These are phyloP conservation scores for Smallanthus sonchifolius DNA, from an alignment of 129 eudicot genomes.

Conservation along the genomic window DNA sequence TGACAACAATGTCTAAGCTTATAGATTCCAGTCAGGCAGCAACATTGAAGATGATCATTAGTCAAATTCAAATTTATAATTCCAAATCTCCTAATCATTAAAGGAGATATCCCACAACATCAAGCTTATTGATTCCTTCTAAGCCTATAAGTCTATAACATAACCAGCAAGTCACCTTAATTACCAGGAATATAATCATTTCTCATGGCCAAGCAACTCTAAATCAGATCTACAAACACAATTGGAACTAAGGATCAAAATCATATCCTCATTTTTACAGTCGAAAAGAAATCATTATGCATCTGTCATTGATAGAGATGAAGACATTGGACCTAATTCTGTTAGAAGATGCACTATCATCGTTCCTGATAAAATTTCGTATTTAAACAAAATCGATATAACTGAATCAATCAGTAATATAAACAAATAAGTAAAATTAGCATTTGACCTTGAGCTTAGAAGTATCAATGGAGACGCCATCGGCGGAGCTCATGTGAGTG, in stretches of 20 bases:
- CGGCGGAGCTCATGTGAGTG: constrained; percentile 27
- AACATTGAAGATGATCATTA: neutral
- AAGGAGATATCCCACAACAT: neutral
- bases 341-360: neutral
- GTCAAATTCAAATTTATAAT: constrained; percentile 7
- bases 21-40: no score
- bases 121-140: neutral
- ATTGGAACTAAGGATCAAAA: neutral
- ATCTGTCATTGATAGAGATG: neutral
- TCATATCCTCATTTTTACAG: neutral
- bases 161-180: neutral
- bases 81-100: neutral
- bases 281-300: neutral
- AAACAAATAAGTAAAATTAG: neutral
- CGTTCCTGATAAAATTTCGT: neutral
- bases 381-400: neutral
- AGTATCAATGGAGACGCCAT: constrained; percentile 50
- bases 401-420: neutral
- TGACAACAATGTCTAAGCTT: no score
- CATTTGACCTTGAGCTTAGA: constrained; percentile 50
- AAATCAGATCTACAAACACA: neutral
- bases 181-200: neutral
- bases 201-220: neutral
- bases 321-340: neutral
- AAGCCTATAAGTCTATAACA: neutral